Evolutionary conservation across 768 basidiomycete genomes (phyloP).

Genomic region (Russula foetens): DNA sequence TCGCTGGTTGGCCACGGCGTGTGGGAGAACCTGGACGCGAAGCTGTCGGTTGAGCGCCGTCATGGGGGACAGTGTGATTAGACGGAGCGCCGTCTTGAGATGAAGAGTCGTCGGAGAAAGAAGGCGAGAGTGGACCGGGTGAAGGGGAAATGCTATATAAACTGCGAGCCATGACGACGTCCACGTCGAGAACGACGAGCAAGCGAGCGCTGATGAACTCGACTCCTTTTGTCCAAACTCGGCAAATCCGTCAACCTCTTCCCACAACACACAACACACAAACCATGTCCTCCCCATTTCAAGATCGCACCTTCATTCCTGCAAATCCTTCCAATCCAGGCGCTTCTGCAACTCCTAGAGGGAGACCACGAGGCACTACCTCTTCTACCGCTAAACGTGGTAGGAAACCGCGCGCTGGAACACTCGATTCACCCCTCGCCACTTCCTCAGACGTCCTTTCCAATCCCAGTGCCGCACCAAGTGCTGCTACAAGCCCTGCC

Average conservation of each 20-base stretch:
- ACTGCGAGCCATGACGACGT: conserved; percentile 29
- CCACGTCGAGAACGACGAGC: not conserved
- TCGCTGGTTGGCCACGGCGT: conserved; percentile 20
- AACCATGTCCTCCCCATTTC: not conserved
- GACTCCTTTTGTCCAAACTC: not conserved
- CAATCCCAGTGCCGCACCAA: conserved; percentile 4
- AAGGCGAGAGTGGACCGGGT: conserved; percentile 35
- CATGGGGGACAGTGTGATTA: conserved; percentile 9
- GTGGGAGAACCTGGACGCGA: conserved; percentile 37
- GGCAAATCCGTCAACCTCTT: not conserved
- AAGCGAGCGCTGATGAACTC: not conserved
- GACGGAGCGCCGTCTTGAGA: conserved; percentile 15
- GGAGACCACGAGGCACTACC: not conserved
- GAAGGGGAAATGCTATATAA: conserved; percentile 33
- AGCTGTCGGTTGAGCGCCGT: conserved; percentile 22
- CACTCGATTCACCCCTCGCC: conserved; percentile 3
- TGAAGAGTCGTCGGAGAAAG: conserved; percentile 29
- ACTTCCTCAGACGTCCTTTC: conserved; percentile 1
- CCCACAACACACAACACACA: not conserved
- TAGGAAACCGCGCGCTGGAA: conserved; percentile 13
- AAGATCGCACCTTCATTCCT: conserved; percentile 15
- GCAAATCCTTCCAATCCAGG: conserved; percentile 7
- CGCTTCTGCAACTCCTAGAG: conserved; percentile 3
- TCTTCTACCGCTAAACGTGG: conserved; percentile 12
- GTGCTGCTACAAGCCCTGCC: conserved; percentile 3